Evolutionary conservation across 164 flowering plant genomes (phyloP), one percentile per base, ranked within the genome.

Genomic region (Taxillus chinensis): DNA sequence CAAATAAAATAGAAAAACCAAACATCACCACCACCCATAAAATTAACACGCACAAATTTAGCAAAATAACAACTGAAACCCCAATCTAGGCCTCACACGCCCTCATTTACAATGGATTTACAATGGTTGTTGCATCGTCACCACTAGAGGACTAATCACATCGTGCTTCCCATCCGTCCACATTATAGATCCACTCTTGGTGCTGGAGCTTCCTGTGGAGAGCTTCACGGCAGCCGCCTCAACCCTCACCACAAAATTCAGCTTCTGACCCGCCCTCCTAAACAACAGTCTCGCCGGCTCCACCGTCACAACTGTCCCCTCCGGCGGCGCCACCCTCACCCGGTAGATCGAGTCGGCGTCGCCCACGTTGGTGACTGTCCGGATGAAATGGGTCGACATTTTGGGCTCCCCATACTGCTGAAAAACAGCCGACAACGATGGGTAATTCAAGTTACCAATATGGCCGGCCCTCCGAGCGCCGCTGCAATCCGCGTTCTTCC

Each of bases 111-210:
- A 27, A 27, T 27, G 27, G 27, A 2, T 27, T 57, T 71, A 76
- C 13, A 89, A 80, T 15, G 98, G 96, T 53, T 86, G 75, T 65
- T 90, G 95, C 86, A 88, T 62, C 40, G 98, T 90, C 50, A 85
- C 88, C 27, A 90, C 84, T 38, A 93, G 57, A 17, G 97, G 97
- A 67, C 90, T 90, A 0, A 76, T 84, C 16, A 93, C 97, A 2
- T n/a, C 66, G 70, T 83, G 92, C 74, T 82, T 83, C 62, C 91
- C 96, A 67, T 93, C 98, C 10, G 79, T 71, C 98, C 97, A 93
- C 0, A 68, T 65, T 16, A 93, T 63, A 1, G 79, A 68, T 3
- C 97, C 98, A 62, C 85, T 82, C 66, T 15, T 75, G 60, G 74
- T 65, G 7, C 67, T 74, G 0, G 84, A 73, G 62, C 86, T 78